Evolutionary conservation across 805 yeast genomes (phyloP), one percentile per base, ranked within the genome.

Genomic region (Monosporozyma aquatica): DNA sequence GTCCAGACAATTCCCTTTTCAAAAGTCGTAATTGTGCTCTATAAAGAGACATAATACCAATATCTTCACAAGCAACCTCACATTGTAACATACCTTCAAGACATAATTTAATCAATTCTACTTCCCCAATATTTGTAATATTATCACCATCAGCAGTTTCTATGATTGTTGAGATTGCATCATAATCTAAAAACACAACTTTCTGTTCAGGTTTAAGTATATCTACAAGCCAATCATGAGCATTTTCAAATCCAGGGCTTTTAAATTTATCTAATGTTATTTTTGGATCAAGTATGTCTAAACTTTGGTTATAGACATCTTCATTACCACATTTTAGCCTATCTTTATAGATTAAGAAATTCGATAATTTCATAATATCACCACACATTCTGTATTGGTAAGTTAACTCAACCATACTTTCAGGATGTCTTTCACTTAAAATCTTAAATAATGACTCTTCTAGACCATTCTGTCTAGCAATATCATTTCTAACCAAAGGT

Each of bases 301-400:
- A 66, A 1, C 48, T 49, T 52, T 79, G 86, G 9, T 69, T 63
- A 0, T 87, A 83, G 10, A 89, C 89, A 11, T 50, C 54, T 1
- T 67, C 68, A 6, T 72, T 70, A 0, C 95, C 97, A 65, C 96
- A 87, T 47, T 75, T 78, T 42, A 92, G 69, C 44, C 79, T 64
- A 7, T 87, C 84, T 7, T 79, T 71, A 55, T 92, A 92, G 11
- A 90, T 77, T 46, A 92, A 70, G 17, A 72, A 74, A 57, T 90
- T 92, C 0, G 95, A 82, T 18, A 92, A 63, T 17, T 74, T 62
- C 94, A 87, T 86, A 37, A 92, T 82, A 43, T 90, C 97, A 26
- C 71, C 67, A 60, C 94, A 81, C 98, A 92, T 92, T 47, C 99
- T 69, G 59, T 92, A 92, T 60, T 92, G 98, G 47, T 77, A 73